A percentile compares a stretch with the other conserved stretches of the same genome.
These are phyloP conservation scores for Jatropha curcas DNA, from an alignment of 345 rosid species.

Conservation along the genomic window DNA sequence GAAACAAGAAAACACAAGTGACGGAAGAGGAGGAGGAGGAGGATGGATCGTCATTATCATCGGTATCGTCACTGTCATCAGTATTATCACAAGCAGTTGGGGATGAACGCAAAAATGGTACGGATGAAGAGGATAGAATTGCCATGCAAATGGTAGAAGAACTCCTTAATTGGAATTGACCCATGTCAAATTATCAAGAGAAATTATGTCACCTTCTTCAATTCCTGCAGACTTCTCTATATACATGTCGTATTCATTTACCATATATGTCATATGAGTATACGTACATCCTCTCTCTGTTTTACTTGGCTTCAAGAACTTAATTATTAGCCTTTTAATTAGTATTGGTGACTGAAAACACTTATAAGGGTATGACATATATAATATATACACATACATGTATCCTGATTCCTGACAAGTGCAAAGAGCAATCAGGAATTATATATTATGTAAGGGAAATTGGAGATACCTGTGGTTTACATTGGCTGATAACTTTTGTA, in stretches of 20 bases:
- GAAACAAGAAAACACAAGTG: constrained; percentile 21
- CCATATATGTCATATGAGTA: too few relatives aligned
- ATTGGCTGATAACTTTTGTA: background rate
- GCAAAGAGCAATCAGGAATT: background rate
- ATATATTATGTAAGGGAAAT: background rate
- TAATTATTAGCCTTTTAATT: too few relatives aligned
- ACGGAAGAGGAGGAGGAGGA: too few relatives aligned
- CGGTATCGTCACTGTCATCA: constrained; percentile 8
- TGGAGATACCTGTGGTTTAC: too few relatives aligned
- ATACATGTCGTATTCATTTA: background rate
- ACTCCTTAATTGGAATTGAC: constrained; percentile 57
- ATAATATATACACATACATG: too few relatives aligned
- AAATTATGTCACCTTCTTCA: too few relatives aligned
- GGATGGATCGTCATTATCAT: constrained; percentile 6
- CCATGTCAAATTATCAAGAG: background rate
- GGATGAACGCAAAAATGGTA: constrained; percentile 19
- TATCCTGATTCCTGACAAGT: background rate
- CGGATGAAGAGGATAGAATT: constrained; percentile 53
- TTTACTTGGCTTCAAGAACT: background rate
- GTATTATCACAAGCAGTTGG: constrained; percentile 13
- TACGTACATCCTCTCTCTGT: too few relatives aligned
- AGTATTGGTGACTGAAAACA: too few relatives aligned
- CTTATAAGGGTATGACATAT: too few relatives aligned
- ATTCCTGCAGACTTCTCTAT: background rate
- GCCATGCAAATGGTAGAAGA: constrained; percentile 85